Percentiles rank a stretch among this genome's conserved stretches.
These are phyloP conservation scores for Trapa incisa DNA, from an alignment of 345 rosid species.

Conservation along the genomic window DNA sequence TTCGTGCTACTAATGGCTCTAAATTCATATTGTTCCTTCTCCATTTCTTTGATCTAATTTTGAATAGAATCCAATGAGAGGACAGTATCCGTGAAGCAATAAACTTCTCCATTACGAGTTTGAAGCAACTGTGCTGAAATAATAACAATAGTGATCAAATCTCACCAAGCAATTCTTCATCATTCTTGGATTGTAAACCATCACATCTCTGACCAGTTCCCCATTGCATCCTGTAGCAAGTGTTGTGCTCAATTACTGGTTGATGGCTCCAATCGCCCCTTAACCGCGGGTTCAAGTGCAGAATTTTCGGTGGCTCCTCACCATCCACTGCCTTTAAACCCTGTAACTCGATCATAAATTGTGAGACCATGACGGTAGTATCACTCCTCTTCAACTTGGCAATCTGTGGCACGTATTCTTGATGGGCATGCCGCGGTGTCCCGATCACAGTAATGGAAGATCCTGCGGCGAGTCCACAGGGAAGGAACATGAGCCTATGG, in stretches of 20 bases:
- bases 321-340: conserved; percentile 85
- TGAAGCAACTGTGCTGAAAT: background rate
- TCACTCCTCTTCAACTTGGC: conserved; percentile 34
- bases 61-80: background rate
- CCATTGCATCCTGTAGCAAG: conserved; percentile 99
- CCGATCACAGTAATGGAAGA: conserved; percentile 88
- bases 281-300: conserved; percentile 86
- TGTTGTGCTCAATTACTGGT: conserved; percentile 93
- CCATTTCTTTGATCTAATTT: background rate
- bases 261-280: conserved; percentile 85
- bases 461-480: conserved; percentile 95
- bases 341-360: conserved; percentile 90
- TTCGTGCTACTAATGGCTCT: background rate
- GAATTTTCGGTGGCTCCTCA: conserved; percentile 91
- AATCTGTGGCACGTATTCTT: conserved; percentile 71
- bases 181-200: conserved; percentile 69
- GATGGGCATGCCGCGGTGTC: conserved; percentile 71
- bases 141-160: background rate
- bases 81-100: background rate
- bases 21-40: background rate
- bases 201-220: conserved; percentile 90
- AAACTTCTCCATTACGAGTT: background rate
- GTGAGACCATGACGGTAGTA: conserved; percentile 71
- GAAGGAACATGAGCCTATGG: conserved; percentile 65
- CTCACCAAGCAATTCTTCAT: conserved; percentile 73